phyloP scores from a whole-genome alignment of 2,329 filamentous ascomycete species.

The Neospermospora avenae region DNA sequence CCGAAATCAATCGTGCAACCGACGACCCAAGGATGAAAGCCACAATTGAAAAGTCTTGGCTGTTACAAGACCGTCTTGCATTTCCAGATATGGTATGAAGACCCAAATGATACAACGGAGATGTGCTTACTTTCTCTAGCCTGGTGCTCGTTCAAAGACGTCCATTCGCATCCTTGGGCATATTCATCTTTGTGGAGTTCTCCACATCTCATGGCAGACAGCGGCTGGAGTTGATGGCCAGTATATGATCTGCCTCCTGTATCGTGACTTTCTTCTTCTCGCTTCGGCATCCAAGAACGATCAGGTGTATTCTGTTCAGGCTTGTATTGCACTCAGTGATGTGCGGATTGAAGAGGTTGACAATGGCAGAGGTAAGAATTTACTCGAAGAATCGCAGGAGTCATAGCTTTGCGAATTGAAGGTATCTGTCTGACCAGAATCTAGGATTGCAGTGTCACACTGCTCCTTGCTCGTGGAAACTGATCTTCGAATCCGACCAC shows the following conservation, averaged over 20 bases:
- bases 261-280: conserved; percentile 74
- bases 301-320: conserved; percentile 68
- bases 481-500: conserved; percentile 75
- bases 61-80: conserved; percentile 75
- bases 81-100: conserved; percentile 67
- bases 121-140: conserved; percentile 21
- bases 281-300: conserved; percentile 64
- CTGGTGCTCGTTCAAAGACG: conserved; percentile 53
- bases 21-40: conserved; percentile 68
- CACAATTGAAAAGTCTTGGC: conserved; percentile 76
- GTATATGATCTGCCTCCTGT: conserved; percentile 85
- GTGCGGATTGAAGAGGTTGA: conserved; percentile 68
- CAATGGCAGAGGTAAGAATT: conserved; percentile 64
- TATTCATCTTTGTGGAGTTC: conserved; percentile 74
- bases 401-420: not conserved
- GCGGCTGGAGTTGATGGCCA: conserved; percentile 65
- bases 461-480: conserved; percentile 86
- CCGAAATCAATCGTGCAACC: conserved; percentile 80
- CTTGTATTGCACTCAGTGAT: conserved; percentile 66
- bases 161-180: conserved; percentile 79
- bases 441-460: conserved; percentile 83
- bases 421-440: conserved; percentile 14
- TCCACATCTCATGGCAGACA: conserved; percentile 81
- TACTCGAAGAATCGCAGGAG: not conserved
- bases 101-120: not conserved